A percentile compares a stretch with the other conserved stretches of the same genome.
These are phyloP conservation scores for Geranium incanum DNA, from an alignment of 441 rosid species.

Conservation along the genomic window DNA sequence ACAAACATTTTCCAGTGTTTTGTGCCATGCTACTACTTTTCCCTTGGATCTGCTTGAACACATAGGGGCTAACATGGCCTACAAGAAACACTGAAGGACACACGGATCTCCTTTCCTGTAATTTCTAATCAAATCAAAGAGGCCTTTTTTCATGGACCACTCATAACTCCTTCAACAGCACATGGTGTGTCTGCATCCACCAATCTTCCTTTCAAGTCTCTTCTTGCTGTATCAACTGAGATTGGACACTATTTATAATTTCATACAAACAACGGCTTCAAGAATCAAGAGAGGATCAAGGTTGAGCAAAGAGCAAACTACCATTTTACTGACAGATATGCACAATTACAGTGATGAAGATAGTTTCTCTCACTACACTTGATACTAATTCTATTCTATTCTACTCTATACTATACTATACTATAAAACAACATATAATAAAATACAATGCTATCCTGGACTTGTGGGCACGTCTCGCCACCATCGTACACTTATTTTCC, in stretches of 20 bases:
- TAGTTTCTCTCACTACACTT: slow-evolving; percentile 10
- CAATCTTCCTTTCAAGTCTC: not conserved
- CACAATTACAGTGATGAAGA: slow-evolving; percentile 30
- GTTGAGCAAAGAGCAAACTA: slow-evolving; percentile 10
- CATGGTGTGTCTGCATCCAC: slow-evolving; percentile 1
- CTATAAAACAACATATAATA: slow-evolving; percentile 18
- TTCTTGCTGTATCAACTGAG: not conserved
- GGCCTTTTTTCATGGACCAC: not conserved
- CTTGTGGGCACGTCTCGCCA: slow-evolving; percentile 7
- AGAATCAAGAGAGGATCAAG: not conserved
- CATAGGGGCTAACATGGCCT: not conserved
- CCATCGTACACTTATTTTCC: slow-evolving; percentile 17
- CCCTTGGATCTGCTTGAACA: not conserved
- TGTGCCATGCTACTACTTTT: no score
- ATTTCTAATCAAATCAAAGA: not conserved
- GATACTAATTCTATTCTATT: slow-evolving; percentile 19
- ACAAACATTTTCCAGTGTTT: not conserved
- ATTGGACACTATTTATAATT: no score
- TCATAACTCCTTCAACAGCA: not conserved
- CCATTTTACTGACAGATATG: slow-evolving; percentile 20
- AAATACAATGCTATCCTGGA: slow-evolving; percentile 12
- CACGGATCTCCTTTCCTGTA: not conserved
- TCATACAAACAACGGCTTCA: not conserved
- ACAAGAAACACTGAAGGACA: not conserved
- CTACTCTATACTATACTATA: not conserved